Conservation (phyloP, 108 stramenopile species). For the Nitzschia sp. region DNA sequence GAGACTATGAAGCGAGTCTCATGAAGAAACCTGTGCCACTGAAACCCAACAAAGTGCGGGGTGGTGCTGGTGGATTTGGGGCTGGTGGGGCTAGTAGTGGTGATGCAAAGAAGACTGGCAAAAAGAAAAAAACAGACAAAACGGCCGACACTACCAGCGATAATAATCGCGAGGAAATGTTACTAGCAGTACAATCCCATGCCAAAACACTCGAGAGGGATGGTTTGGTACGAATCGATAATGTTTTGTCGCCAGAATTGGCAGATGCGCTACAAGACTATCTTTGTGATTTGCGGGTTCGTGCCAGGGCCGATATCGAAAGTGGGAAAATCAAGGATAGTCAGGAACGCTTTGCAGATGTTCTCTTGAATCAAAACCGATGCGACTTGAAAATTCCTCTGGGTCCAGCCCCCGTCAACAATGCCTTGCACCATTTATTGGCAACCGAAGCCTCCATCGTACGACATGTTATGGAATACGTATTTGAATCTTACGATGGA, state of each 20-base stretch:
- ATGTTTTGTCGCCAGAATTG: slow-evolving; percentile 53
- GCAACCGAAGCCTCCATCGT: slow-evolving; percentile 41
- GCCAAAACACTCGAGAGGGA: slow-evolving; percentile 58
- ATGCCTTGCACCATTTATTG: slow-evolving; percentile 46
- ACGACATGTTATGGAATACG: slow-evolving; percentile 43
- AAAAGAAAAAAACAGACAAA: not conserved
- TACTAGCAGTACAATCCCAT: slow-evolving; percentile 22
- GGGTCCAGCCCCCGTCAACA: slow-evolving; percentile 29
- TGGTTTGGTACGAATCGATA: slow-evolving; percentile 79
- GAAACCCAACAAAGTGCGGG: slow-evolving; percentile 6
- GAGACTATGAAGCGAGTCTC: slow-evolving; percentile 21
- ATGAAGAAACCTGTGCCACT: slow-evolving; percentile 16
- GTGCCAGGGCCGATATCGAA: slow-evolving; percentile 45
- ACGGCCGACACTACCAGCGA: not conserved
- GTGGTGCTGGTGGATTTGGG: slow-evolving; percentile 13
- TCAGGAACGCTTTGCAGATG: slow-evolving; percentile 77
- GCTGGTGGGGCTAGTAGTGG: not conserved
- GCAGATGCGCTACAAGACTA: slow-evolving; percentile 59
- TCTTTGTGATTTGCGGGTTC: slow-evolving; percentile 47
- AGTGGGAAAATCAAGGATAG: slow-evolving; percentile 36
- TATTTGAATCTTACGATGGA: slow-evolving; percentile 30
- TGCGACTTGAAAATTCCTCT: slow-evolving; percentile 82
- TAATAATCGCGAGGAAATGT: not conserved
- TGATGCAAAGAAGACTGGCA: not conserved
- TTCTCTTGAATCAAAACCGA: slow-evolving; percentile 73